These are phyloP conservation scores for Coemansia sp. DNA, from an alignment of 192 early-diverging fungal species.

Conservation along the genomic window DNA sequence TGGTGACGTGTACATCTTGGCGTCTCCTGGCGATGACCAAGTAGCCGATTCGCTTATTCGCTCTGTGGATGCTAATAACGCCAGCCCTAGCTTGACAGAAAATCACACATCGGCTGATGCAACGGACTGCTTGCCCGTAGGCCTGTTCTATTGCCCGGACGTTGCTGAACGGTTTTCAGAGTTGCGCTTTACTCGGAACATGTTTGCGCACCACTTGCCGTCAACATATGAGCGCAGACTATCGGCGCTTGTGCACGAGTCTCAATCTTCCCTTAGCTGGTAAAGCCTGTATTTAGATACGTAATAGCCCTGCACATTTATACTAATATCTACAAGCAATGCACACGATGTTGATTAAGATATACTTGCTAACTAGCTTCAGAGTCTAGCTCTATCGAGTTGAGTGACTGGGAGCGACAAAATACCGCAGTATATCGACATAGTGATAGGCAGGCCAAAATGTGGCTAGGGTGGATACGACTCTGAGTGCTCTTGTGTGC, in stretches of 20 bases:
- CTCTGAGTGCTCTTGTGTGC: constrained; percentile 90
- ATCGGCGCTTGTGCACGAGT: constrained; percentile 38
- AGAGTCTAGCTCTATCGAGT: too few relatives aligned
- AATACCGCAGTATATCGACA: too few relatives aligned
- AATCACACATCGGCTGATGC: constrained; percentile 5
- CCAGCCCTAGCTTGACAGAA: not conserved
- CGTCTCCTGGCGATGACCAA: constrained; percentile 36
- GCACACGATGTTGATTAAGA: too few relatives aligned
- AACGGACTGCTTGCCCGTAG: constrained; percentile 26
- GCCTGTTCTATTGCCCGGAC: constrained; percentile 66
- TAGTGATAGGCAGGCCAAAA: too few relatives aligned
- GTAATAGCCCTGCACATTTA: too few relatives aligned
- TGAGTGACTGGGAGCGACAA: too few relatives aligned
- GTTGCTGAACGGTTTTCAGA: constrained; percentile 74
- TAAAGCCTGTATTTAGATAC: too few relatives aligned
- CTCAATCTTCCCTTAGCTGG: too few relatives aligned
- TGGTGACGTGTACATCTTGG: constrained; percentile 63
- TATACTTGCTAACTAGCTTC: too few relatives aligned
- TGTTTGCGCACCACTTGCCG: constrained; percentile 77
- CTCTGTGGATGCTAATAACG: not conserved
- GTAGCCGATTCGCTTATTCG: constrained; percentile 26
- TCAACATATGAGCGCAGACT: constrained; percentile 63
- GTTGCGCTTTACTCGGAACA: constrained; percentile 69
- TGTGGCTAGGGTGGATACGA: too few relatives aligned
- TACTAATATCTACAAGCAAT: too few relatives aligned